Evolutionary conservation across 306 rosid genomes (phyloP).

Genomic region (Dalbergia cochinchinensis): DNA sequence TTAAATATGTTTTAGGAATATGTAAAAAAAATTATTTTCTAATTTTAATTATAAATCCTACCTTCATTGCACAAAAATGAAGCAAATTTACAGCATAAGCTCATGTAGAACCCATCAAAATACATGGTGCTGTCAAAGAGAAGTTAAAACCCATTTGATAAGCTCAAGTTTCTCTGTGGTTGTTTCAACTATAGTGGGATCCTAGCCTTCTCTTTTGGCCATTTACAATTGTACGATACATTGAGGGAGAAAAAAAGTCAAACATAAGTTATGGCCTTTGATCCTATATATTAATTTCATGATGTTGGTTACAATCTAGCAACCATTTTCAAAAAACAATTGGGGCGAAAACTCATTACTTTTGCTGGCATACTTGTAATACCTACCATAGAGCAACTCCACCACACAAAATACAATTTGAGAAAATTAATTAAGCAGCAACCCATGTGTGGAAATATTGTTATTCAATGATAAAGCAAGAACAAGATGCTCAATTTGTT

Average conservation of each 20-base stretch:
- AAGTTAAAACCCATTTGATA: too few species aligned
- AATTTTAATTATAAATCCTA: background rate
- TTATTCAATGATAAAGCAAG: constrained; percentile 35
- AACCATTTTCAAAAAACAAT: constrained; percentile 19
- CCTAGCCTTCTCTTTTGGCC: constrained; percentile 39
- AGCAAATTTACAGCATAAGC: background rate
- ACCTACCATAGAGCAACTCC: constrained; percentile 58
- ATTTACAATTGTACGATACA: constrained; percentile 26
- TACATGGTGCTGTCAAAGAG: too few species aligned
- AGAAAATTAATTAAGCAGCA: constrained; percentile 32
- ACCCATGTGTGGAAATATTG: constrained; percentile 48
- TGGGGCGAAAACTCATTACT: constrained; percentile 22
- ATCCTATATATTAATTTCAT: constrained; percentile 19
- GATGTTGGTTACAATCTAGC: constrained; percentile 44
- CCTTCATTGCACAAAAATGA: constrained; percentile 8
- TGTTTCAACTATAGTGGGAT: background rate
- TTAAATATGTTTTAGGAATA: too few species aligned
- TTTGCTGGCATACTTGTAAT: constrained; percentile 34
- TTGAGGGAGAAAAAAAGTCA: constrained; percentile 36
- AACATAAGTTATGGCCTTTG: constrained; percentile 30
- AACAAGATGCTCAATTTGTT: constrained; percentile 48
- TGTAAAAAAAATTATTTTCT: background rate
- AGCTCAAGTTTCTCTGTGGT: background rate
- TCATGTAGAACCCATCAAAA: too few species aligned
- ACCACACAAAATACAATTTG: constrained; percentile 37